Conservation (phyloP, 2,329 filamentous ascomycete genomes). For the Scolecobasidium constrictum region DNA sequence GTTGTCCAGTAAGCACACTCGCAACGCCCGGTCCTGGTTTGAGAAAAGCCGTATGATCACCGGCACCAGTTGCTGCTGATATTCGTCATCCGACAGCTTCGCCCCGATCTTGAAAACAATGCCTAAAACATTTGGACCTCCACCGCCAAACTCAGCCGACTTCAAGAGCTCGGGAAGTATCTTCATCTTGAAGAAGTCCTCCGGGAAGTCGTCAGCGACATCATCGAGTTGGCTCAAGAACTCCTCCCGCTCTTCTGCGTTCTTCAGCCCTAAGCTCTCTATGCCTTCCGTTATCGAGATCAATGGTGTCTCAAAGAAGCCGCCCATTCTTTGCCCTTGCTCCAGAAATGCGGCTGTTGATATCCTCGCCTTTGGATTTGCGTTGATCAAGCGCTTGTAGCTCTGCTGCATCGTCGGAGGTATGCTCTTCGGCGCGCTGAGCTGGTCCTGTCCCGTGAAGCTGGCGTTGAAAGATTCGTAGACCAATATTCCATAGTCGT, state of each 20-base stretch:
- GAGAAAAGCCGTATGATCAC: slow-evolving; percentile 79
- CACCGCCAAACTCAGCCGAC: slow-evolving; percentile 95
- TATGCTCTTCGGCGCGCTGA: slow-evolving; percentile 75
- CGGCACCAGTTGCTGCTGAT: slow-evolving; percentile 71
- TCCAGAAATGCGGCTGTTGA: slow-evolving; percentile 81
- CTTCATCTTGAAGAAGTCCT: slow-evolving; percentile 97
- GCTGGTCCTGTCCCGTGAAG: slow-evolving; percentile 65
- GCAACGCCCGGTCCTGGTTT: slow-evolving; percentile 83
- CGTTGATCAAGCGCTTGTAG: slow-evolving; percentile 81
- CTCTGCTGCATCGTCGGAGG: slow-evolving; percentile 81
- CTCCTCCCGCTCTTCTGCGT: slow-evolving; percentile 68
- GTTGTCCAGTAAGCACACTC: slow-evolving; percentile 83
- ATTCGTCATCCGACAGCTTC: slow-evolving; percentile 84
- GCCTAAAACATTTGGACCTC: slow-evolving; percentile 79
- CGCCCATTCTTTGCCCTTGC: slow-evolving; percentile 68
- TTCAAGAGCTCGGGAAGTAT: slow-evolving; percentile 92
- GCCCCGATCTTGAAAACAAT: slow-evolving; percentile 84
- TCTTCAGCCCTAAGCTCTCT: slow-evolving; percentile 84
- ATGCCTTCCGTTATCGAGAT: slow-evolving; percentile 90
- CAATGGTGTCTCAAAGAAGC: slow-evolving; percentile 86
- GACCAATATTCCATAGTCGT: slow-evolving; percentile 72
- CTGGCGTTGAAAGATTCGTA: slow-evolving; percentile 88
- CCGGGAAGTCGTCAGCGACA: slow-evolving; percentile 86
- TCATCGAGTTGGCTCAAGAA: slow-evolving; percentile 77
- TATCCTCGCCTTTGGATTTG: slow-evolving; percentile 79